Conservation (phyloP, 208 protist genomes). For the Trypanosoma lewisi region DNA sequence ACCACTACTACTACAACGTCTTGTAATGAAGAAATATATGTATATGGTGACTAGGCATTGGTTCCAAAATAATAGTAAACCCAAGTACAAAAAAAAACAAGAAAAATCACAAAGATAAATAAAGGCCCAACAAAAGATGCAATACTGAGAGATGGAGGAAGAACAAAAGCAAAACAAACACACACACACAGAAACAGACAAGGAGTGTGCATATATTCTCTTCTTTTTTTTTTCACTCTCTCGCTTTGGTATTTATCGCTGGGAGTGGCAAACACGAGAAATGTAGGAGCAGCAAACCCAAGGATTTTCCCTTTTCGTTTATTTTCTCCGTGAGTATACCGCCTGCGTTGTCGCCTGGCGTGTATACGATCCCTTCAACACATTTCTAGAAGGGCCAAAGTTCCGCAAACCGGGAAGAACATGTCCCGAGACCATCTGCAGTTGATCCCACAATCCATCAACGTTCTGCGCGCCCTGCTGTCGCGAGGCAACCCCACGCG, state of each 20-base stretch:
- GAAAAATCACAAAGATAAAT: slow-evolving; percentile 2
- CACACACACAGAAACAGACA: too few relatives aligned
- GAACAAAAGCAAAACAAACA: too few relatives aligned
- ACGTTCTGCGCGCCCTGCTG: slow-evolving; percentile 61
- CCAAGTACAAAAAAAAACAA: neutral
- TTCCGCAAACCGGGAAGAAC: slow-evolving; percentile 69
- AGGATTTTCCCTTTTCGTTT: slow-evolving; percentile 24
- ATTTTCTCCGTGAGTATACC: slow-evolving; percentile 52
- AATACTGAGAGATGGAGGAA: neutral
- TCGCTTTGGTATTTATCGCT: too few relatives aligned
- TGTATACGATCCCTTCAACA: slow-evolving; percentile 43
- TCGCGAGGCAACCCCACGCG: slow-evolving; percentile 32
- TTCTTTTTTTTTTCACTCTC: too few relatives aligned
- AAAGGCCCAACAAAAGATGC: neutral
- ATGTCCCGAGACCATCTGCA: slow-evolving; percentile 63
- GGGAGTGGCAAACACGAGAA: neutral
- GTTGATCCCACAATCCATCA: slow-evolving; percentile 72
- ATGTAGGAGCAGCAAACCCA: neutral
- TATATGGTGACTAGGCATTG: neutral
- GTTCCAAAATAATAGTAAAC: too few relatives aligned
- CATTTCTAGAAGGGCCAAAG: slow-evolving; percentile 36
- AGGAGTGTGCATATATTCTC: too few relatives aligned
- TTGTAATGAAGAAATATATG: too few relatives aligned
- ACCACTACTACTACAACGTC: neutral
- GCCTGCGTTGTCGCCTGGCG: slow-evolving; percentile 39